Conservation (phyloP, 169 alveolate genomes). For the Plasmodium sp. region DNA sequence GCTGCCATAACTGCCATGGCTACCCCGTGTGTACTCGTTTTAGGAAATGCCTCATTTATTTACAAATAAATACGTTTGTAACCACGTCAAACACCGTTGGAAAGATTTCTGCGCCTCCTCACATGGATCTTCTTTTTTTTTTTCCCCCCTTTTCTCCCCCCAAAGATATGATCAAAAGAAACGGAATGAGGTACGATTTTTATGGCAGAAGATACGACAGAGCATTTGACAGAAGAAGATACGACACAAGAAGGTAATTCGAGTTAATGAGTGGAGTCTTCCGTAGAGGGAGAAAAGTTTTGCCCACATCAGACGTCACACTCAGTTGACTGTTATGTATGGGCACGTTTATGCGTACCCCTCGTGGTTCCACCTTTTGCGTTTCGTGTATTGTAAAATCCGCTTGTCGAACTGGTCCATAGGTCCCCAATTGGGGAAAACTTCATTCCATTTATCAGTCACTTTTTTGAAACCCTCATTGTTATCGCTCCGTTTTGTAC, state of each 20-base stretch:
- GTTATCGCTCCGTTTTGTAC: not conserved
- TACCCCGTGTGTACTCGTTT: not conserved
- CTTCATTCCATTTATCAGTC: not conserved
- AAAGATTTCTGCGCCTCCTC: too few relatives aligned
- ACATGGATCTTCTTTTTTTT: not conserved
- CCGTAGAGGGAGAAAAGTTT: not conserved
- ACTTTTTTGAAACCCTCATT: not conserved
- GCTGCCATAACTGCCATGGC: not conserved
- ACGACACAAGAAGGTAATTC: constrained; percentile 64
- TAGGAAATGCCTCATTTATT: not conserved
- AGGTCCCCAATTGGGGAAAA: not conserved
- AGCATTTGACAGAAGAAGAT: constrained; percentile 62
- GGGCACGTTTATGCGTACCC: not conserved
- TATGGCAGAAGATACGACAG: constrained; percentile 56
- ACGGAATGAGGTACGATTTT: constrained; percentile 52
- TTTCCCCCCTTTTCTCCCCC: not conserved
- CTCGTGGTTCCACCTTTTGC: not conserved
- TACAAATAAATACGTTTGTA: not conserved
- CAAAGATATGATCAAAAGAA: constrained; percentile 30
- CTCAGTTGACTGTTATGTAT: not conserved
- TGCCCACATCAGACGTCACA: not conserved
- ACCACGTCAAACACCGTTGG: not conserved
- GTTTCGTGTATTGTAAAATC: not conserved
- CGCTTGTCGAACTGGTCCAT: not conserved
- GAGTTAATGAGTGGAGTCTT: constrained; percentile 22